Base-by-base conservation (phyloP, 108 stramenopile species). In the Thalassiosira profunda region DNA sequence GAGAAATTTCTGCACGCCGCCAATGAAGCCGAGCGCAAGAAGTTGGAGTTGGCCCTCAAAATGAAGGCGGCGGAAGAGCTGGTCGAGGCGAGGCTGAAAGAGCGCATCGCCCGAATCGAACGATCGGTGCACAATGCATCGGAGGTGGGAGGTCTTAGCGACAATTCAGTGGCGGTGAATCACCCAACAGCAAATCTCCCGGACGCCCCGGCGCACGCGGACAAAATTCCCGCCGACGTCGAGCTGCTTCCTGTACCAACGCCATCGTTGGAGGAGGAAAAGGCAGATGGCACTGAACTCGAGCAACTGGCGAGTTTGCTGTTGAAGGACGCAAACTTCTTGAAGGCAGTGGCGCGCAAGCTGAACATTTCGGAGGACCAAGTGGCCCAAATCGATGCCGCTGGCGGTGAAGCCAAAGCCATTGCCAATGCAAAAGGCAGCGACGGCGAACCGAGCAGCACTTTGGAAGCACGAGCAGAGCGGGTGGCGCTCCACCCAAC, bases 11-110 rank as follows among this genome's bases (percentile, higher is more conserved):
- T 69, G 10, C 20, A 49, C 35, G 76, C 67, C 44, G 55, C 58
- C 1, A 68, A 69, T 41, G 66, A 79, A 17, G 67, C 58, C 11
- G 72, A 68, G 62, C 28, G 24, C 0, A 67, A 53, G 40, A 79
- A 68, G 52, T 24, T 6, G 8, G 35, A 45, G 7, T 38, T 68
- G 54, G 52, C 59, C 17, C 58, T 69, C 44, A 67, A 61, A 31
- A 56, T 79, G 23, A 48, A 74, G 42, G 72, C 67, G 18, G 78
- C 78, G n/a, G 67, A 73, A 42, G 58, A 79, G 34, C 43, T 73
- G 10, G 72, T 46, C 9, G 72, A 74, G 34, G 57, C 56, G 9
- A 21, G 67, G 26, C 24, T 60, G 17, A 61, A 60, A 60, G 58
- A 67, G 18, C 65, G 54, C 1, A 59, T 74, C 25, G 47, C 47